Evolutionary conservation across 2,329 filamentous ascomycete species (phyloP).

Genomic region (Rhinocladiella similis): DNA sequence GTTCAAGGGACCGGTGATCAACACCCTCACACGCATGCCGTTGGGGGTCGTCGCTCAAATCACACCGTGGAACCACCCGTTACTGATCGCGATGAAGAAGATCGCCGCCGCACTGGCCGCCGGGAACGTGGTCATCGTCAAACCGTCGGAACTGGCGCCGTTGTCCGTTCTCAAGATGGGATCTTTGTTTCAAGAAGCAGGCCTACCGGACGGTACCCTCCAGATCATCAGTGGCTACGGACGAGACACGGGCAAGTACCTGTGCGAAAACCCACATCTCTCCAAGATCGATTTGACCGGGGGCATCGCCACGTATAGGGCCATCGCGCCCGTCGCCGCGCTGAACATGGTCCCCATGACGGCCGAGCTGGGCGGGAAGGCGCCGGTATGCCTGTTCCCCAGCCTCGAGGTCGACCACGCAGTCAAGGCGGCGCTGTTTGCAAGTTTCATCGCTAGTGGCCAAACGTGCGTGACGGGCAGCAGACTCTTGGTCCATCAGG

Average conservation of each 20-base stretch:
- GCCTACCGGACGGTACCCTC: slow-evolving; percentile 44
- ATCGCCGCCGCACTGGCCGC: slow-evolving; percentile 33
- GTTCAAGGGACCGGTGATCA: slow-evolving; percentile 48
- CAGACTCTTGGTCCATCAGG: slow-evolving; percentile 52
- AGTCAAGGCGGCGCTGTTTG: slow-evolving; percentile 36
- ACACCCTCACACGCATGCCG: slow-evolving; percentile 38
- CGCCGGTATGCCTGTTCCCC: slow-evolving; percentile 31
- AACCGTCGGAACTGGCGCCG: slow-evolving; percentile 44
- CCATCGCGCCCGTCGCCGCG: slow-evolving; percentile 26
- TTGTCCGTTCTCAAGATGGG: slow-evolving; percentile 44
- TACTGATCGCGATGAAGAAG: slow-evolving; percentile 33
- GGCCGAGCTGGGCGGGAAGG: slow-evolving; percentile 32
- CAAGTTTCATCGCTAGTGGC: slow-evolving; percentile 54
- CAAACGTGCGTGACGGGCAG: slow-evolving; percentile 60
- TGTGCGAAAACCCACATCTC: slow-evolving; percentile 40
- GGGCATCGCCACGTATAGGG: slow-evolving; percentile 27
- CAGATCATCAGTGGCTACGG: slow-evolving; percentile 56
- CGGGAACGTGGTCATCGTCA: slow-evolving; percentile 42
- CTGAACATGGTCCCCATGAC: slow-evolving; percentile 30
- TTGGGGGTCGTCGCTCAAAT: slow-evolving; percentile 43
- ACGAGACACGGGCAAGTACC: slow-evolving; percentile 51
- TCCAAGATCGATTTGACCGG: slow-evolving; percentile 32
- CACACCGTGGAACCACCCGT: slow-evolving; percentile 42
- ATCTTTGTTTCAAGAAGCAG: slow-evolving; percentile 42
- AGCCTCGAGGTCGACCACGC: slow-evolving; percentile 27